Evolutionary conservation across 176 grass and related monocot genomes (phyloP), one percentile per base, ranked within the genome.

Genomic region (Triticum monococcum): DNA sequence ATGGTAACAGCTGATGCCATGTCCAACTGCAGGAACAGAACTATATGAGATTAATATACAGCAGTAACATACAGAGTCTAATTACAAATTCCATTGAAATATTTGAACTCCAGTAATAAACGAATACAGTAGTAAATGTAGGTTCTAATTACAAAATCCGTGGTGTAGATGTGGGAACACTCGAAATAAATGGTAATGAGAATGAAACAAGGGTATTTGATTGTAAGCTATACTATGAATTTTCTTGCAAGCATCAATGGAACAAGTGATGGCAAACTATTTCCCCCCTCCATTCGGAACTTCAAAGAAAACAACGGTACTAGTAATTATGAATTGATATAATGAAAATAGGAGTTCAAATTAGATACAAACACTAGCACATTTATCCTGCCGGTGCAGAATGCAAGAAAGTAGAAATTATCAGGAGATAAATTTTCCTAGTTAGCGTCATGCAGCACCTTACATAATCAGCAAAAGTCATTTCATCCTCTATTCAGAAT

Each of bases 1-100:
- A 92, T 84, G 52, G 84, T 41, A 79, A 87, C 23, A 62, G 75
- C 13, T 25, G 91, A 65, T 22, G 78, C 82, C 90, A 91, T 91
- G 38, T 43, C 86, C 28, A 5, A 71, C 84, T 88, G 82, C 25
- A 77, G 64, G 3, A 85, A 64, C 37, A 78, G 5, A 81, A 6
- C 26, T 72, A 7, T 0, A 9, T 81, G 26, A 91, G 28, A 77
- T 77, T 41, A 54, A 8, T 32, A 83, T 57, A 13, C 3, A 52
- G 17, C 3, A 5, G 22, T 5, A 48, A 26, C 9, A 75, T 75
- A 8, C 4, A 75, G 13, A 31, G 14, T 75, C 43, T 18, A 31
- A 52, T 31, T 75, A 57, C 18, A 57, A 22, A 3, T 57, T 57
- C 52, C 16, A 20, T 8, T 18, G 30, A 75, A 50, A 14, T 4